These are phyloP conservation scores for Mycena olivaceomarginata DNA, from an alignment of 768 basidiomycete species.

Conservation along the genomic window DNA sequence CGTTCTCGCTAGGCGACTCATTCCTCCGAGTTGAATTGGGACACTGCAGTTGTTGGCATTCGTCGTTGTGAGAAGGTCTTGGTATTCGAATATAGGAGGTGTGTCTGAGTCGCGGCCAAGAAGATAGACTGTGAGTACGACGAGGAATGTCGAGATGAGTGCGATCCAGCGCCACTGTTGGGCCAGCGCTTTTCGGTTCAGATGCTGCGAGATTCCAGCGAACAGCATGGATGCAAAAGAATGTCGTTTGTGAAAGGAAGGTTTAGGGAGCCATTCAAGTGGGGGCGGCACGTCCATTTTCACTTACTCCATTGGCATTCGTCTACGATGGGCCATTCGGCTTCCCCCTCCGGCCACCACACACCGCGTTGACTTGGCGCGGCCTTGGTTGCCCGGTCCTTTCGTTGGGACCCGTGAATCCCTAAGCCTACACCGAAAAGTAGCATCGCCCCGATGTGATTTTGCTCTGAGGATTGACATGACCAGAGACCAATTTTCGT, in stretches of 20 bases:
- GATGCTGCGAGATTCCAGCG: background rate
- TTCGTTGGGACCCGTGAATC: too few species aligned
- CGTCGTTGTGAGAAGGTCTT: background rate
- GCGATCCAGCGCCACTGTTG: background rate
- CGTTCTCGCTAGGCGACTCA: background rate
- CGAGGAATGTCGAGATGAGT: background rate
- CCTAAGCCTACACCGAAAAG: too few species aligned
- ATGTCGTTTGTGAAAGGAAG: background rate
- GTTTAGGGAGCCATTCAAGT: background rate
- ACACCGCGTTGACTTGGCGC: background rate
- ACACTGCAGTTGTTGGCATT: background rate
- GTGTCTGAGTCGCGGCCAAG: background rate
- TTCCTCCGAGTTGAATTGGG: background rate
- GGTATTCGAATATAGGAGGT: background rate
- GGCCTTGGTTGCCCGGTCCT: background rate
- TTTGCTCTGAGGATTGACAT: too few species aligned
- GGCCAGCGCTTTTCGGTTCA: background rate
- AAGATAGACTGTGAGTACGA: background rate
- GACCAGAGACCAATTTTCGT: too few species aligned
- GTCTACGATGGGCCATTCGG: too few species aligned
- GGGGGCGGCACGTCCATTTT: too few species aligned
- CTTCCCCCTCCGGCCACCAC: background rate
- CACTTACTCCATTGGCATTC: background rate
- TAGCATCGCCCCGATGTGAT: too few species aligned
- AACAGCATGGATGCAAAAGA: background rate